phyloP scores from a whole-genome alignment of 345 rosid species.

The Acer negundo region DNA sequence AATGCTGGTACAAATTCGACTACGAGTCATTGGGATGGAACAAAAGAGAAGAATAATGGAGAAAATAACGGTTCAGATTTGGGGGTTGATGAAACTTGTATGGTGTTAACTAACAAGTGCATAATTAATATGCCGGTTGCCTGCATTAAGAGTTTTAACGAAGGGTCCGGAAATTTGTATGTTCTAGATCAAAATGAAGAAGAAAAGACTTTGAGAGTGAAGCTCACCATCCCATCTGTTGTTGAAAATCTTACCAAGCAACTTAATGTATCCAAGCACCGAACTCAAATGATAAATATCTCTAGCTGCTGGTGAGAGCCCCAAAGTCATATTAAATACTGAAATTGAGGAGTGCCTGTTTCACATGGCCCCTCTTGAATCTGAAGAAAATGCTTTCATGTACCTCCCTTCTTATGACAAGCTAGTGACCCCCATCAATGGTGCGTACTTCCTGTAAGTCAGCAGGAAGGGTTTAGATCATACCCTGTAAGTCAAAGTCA shows the following conservation, averaged over 20 bases:
- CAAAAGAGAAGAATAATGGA: constrained; percentile 25
- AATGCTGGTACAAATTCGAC: background rate
- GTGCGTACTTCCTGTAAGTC: constrained; percentile 86
- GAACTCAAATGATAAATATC: constrained; percentile 47
- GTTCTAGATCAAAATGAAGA: constrained; percentile 71
- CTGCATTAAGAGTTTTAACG: constrained; percentile 49
- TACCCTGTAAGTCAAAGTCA: too few relatives aligned
- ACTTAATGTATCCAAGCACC: constrained; percentile 41
- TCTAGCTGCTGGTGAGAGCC: constrained; percentile 22
- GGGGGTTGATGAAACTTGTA: constrained; percentile 44
- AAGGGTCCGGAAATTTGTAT: constrained; percentile 38
- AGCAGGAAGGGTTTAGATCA: too few relatives aligned
- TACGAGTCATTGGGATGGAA: constrained; percentile 8
- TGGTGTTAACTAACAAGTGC: constrained; percentile 45
- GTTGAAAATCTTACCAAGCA: constrained; percentile 19
- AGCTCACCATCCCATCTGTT: constrained; percentile 33
- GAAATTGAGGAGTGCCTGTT: constrained; percentile 58
- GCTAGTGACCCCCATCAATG: constrained; percentile 83
- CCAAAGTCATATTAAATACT: constrained; percentile 42
- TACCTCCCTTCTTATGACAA: constrained; percentile 63
- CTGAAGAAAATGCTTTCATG: constrained; percentile 35
- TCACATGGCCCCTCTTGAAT: constrained; percentile 27
- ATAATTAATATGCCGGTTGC: constrained; percentile 37
- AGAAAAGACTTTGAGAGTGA: constrained; percentile 44
- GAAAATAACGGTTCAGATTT: constrained; percentile 32